Percentiles rank a stretch among this genome's conserved stretches.
Evolutionary conservation across 768 basidiomycete genomes (phyloP).

Genomic region (Podaxis sp.): DNA sequence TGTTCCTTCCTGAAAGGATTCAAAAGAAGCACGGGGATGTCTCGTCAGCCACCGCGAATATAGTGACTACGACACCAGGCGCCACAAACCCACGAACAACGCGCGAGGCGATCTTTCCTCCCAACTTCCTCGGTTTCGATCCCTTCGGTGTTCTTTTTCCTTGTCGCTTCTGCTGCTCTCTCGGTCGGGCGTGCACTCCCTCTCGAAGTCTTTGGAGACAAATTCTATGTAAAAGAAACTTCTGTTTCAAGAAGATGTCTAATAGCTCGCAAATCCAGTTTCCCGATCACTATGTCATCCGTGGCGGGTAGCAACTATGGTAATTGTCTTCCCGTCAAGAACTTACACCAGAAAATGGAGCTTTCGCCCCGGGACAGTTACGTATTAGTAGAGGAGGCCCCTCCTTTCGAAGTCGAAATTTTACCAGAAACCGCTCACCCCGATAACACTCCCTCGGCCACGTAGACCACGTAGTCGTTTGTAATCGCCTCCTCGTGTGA

Average conservation of each 20-base stretch:
- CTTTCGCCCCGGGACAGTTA: background rate
- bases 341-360: background rate
- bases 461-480: slow-evolving; percentile 1
- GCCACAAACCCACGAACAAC: too few species aligned
- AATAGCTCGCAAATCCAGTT: slow-evolving; percentile 5
- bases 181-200: background rate
- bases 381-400: background rate
- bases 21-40: too few species aligned
- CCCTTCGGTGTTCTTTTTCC: background rate
- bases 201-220: background rate
- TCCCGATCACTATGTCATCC: background rate
- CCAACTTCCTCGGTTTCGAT: background rate
- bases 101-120: too few species aligned
- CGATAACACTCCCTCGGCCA: background rate
- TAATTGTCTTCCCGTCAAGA: background rate
- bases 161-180: too few species aligned
- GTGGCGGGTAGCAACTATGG: background rate
- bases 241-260: slow-evolving; percentile 3
- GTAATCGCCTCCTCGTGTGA: background rate
- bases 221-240: slow-evolving; percentile 1
- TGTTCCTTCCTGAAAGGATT: too few species aligned
- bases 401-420: background rate
- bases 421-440: background rate
- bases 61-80: too few species aligned
- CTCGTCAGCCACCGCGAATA: too few species aligned